Evolutionary conservation across 2,329 filamentous ascomycete genomes (phyloP).

Genomic region (Cercospora zeae-maydis): DNA sequence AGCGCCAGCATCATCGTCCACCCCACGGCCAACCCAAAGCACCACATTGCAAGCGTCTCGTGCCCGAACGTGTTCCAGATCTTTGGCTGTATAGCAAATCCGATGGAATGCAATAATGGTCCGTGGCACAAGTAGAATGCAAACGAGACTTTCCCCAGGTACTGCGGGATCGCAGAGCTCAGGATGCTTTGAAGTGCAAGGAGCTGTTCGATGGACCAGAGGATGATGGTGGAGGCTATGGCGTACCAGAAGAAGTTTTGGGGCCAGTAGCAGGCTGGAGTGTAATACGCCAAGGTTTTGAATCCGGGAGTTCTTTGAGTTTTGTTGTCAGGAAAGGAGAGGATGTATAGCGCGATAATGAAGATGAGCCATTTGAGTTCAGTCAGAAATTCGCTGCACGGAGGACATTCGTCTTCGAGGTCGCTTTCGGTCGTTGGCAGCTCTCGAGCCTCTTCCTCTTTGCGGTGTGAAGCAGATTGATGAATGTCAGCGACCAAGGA

Average conservation of each 20-base stretch:
- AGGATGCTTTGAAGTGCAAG: background rate
- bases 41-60: slow-evolving; percentile 4
- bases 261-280: slow-evolving; percentile 1
- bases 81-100: slow-evolving; percentile 17
- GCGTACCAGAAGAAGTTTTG: slow-evolving; percentile 13
- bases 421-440: background rate
- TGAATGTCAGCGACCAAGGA: slow-evolving; percentile 18
- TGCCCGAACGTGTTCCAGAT: slow-evolving; percentile 9
- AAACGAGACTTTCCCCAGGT: slow-evolving; percentile 19
- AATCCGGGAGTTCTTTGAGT: slow-evolving; percentile 12
- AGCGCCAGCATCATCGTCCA: slow-evolving; percentile 16
- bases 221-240: slow-evolving; percentile 5
- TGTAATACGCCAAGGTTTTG: background rate
- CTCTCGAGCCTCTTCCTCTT: background rate
- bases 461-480: background rate
- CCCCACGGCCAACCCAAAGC: slow-evolving; percentile 7
- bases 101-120: slow-evolving; percentile 15
- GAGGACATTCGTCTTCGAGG: background rate
- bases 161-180: slow-evolving; percentile 13
- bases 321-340: slow-evolving; percentile 18
- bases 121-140: slow-evolving; percentile 21
- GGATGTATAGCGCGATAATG: slow-evolving; percentile 8
- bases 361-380: slow-evolving; percentile 10
- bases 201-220: slow-evolving; percentile 12
- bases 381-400: background rate